Conservation (phyloP, 2,329 filamentous ascomycete species). For the Cladophialophora carrionii region DNA sequence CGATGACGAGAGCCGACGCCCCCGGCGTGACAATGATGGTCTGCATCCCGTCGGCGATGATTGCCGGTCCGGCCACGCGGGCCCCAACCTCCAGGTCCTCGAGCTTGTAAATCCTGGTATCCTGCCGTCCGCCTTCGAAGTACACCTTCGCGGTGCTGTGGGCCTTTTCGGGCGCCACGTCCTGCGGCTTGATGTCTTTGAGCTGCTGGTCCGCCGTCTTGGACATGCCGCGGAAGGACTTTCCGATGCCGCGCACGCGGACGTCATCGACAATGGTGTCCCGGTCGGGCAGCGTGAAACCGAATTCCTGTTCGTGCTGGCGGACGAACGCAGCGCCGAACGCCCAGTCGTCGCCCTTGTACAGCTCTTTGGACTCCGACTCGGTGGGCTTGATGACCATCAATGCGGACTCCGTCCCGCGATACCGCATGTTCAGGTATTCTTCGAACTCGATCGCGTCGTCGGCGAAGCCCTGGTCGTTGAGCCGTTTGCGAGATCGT, state of each 20-base stretch:
- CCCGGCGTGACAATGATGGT: constrained; percentile 87
- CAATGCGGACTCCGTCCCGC: constrained; percentile 85
- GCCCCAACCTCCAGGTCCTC: constrained; percentile 73
- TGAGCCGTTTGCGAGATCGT: constrained; percentile 69
- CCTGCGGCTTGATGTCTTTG: constrained; percentile 65
- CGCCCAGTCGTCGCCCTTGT: constrained; percentile 71
- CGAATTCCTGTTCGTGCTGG: constrained; percentile 90
- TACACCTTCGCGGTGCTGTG: constrained; percentile 74
- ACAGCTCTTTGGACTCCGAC: constrained; percentile 63
- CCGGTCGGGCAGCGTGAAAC: constrained; percentile 80
- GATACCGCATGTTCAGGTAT: constrained; percentile 91
- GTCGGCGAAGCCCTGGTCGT: constrained; percentile 77
- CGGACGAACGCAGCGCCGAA: constrained; percentile 83
- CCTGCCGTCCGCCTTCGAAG: constrained; percentile 76
- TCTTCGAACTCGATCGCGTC: constrained; percentile 81
- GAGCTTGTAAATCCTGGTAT: constrained; percentile 83
- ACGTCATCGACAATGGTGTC: constrained; percentile 92
- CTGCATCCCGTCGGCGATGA: constrained; percentile 74
- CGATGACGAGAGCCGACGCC: constrained; percentile 73
- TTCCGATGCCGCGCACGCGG: constrained; percentile 83
- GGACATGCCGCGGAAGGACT: constrained; percentile 77
- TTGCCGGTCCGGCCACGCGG: constrained; percentile 75
- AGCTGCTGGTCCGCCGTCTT: constrained; percentile 85
- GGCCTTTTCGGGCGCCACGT: constrained; percentile 63
- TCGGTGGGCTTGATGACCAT: constrained; percentile 79